Conservation (phyloP, 2,329 filamentous ascomycete species). For the Dactylellina haptotyla region DNA sequence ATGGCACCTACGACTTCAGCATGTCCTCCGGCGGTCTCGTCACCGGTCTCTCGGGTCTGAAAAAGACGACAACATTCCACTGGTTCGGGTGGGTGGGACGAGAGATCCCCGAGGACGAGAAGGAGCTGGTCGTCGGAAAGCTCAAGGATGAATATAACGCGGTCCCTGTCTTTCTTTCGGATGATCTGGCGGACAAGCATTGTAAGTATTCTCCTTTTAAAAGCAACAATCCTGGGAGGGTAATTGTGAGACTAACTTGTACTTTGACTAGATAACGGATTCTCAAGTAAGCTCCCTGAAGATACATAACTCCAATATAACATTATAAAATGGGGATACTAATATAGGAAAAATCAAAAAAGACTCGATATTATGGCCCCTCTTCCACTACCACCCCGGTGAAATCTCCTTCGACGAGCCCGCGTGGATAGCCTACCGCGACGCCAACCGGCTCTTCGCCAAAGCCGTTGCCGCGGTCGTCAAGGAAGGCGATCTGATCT, state of each 20-base stretch:
- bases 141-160: constrained; percentile 89
- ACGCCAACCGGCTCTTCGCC: constrained; percentile 92
- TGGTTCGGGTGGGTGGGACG: constrained; percentile 99
- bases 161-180: constrained; percentile 89
- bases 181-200: constrained; percentile 91
- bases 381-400: constrained; percentile 98
- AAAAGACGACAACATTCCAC: constrained; percentile 92
- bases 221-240: neutral
- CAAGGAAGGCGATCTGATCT: constrained; percentile 91
- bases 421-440: constrained; percentile 90
- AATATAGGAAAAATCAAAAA: neutral
- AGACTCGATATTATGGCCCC: constrained; percentile 96
- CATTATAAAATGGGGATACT: neutral
- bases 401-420: constrained; percentile 98
- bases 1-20: constrained; percentile 90
- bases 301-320: neutral
- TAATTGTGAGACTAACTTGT: constrained; percentile 14
- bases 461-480: constrained; percentile 87
- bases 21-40: constrained; percentile 98
- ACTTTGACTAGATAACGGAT: constrained; percentile 76
- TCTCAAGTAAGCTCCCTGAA: constrained; percentile 76
- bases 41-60: constrained; percentile 87
- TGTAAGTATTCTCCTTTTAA: constrained; percentile 61
- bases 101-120: constrained; percentile 86
- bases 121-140: constrained; percentile 76